Base-by-base conservation (phyloP, 257 asterid species). In the Agastache rugosa region DNA sequence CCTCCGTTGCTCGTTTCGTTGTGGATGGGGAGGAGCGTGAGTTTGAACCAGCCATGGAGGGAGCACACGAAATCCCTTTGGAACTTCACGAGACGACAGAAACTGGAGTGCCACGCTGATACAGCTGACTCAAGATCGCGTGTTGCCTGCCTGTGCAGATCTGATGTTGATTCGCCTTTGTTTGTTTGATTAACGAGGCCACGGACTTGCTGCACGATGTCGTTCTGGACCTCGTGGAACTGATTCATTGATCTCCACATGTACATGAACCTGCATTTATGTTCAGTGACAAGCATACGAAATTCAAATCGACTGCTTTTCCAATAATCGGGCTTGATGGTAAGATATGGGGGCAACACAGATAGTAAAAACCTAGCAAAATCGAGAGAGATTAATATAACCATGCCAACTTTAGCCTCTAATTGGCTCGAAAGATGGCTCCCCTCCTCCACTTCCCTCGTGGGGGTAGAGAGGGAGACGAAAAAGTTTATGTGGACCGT, bases 171-270 rank as follows among this genome's bases (percentile, higher is more conserved):
- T 62, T 84, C 93, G 2, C 90, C 96, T 70, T 84, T 88, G 58
- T 77, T 74, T 27, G 90, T 69, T 39, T 75, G 82, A 76, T 81
- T 82, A 17, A 95, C 83, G 22, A 95, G 97, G 62, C 99, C 97
- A 0, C 91, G 91, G 15, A 95, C 99, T 82, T 95, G 98, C 87
- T 90, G 97, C 54, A 95, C 99, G 14, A 95, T 80, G 80, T 90
- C 96, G 53, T 85, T 88, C 79, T 95, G 99, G 74, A 84, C 83
- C 74, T 87, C 93, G 67, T 95, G 99, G 60, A 77, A 90, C 83
- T 86, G 97, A 37, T 90, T 91, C 98, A 95, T 95, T 41, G 97
- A 89, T 88, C 83, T 87, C 99, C 99, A 95, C 99, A 90, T 95
- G 87, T 95, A 95, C 99, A 90, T 95, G 87, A 92, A 92, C 83